Evolutionary conservation across 2,329 filamentous ascomycete species (phyloP).

Genomic region (Dactylellina haptotyla): DNA sequence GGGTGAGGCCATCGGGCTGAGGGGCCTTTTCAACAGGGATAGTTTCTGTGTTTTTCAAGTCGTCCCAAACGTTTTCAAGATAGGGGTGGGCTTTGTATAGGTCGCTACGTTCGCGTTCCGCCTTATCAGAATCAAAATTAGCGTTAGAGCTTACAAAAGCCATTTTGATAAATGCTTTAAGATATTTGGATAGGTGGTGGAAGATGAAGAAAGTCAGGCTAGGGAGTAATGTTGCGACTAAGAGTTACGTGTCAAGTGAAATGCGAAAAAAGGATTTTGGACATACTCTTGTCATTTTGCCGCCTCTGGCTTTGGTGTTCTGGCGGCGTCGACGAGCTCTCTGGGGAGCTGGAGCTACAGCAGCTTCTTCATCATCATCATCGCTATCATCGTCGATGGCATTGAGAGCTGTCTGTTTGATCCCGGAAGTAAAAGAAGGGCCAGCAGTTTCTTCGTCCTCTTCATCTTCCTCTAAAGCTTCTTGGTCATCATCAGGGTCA

Average conservation of each 20-base stretch:
- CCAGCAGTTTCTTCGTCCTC: not conserved
- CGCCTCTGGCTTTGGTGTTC: slow-evolving; percentile 11
- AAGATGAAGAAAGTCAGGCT: slow-evolving; percentile 60
- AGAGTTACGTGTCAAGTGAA: slow-evolving; percentile 52
- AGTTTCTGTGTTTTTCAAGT: slow-evolving; percentile 74
- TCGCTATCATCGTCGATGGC: not conserved
- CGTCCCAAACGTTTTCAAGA: slow-evolving; percentile 85
- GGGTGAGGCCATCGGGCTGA: slow-evolving; percentile 80
- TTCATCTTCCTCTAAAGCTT: slow-evolving; percentile 4
- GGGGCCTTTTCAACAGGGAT: slow-evolving; percentile 72
- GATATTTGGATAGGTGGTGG: too few relatives aligned
- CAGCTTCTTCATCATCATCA: slow-evolving; percentile 56
- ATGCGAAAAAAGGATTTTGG: slow-evolving; percentile 20
- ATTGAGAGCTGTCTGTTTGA: not conserved
- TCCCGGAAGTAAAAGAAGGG: not conserved
- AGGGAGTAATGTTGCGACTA: slow-evolving; percentile 46
- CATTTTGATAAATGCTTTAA: slow-evolving; percentile 61
- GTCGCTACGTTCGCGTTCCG: slow-evolving; percentile 70
- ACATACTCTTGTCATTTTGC: slow-evolving; percentile 55
- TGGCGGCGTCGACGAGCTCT: not conserved
- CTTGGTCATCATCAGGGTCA: slow-evolving; percentile 16
- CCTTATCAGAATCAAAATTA: too few relatives aligned
- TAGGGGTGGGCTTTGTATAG: slow-evolving; percentile 81
- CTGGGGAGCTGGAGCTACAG: slow-evolving; percentile 19
- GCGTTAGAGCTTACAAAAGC: not conserved